Conservation (phyloP, 148 eudicot species). For the Suaeda aralocaspica region DNA sequence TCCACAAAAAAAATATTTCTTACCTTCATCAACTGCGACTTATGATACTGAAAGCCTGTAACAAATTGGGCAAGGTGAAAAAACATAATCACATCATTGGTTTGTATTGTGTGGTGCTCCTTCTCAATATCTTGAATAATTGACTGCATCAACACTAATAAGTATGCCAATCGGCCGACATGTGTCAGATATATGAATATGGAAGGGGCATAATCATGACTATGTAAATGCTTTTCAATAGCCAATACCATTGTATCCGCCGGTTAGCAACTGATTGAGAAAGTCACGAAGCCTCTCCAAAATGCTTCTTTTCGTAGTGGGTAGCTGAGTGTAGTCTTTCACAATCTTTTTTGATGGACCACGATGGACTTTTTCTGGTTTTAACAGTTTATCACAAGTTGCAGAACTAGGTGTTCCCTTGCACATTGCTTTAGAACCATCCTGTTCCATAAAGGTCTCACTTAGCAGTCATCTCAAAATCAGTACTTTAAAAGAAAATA, state of each 20-base stretch:
- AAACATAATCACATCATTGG: slow-evolving; percentile 68
- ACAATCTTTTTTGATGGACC: slow-evolving; percentile 65
- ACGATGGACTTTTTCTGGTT: slow-evolving; percentile 53
- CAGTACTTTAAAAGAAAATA: not conserved
- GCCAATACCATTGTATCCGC: slow-evolving; percentile 82
- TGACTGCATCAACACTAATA: slow-evolving; percentile 83
- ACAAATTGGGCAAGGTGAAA: slow-evolving; percentile 87
- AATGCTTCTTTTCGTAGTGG: slow-evolving; percentile 50
- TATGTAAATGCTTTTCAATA: not conserved
- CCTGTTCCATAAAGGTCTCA: slow-evolving; percentile 40
- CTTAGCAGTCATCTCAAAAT: slow-evolving; percentile 7
- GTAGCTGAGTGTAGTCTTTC: slow-evolving; percentile 55
- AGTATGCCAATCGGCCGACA: slow-evolving; percentile 14
- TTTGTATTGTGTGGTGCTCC: slow-evolving; percentile 72
- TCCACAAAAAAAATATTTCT: slow-evolving; percentile 12
- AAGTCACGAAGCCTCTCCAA: slow-evolving; percentile 58
- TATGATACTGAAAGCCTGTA: slow-evolving; percentile 75
- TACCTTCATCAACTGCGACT: slow-evolving; percentile 54
- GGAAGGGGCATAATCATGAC: not conserved
- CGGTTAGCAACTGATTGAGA: slow-evolving; percentile 68
- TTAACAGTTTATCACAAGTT: slow-evolving; percentile 48
- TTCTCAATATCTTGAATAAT: slow-evolving; percentile 71
- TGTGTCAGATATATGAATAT: not conserved
- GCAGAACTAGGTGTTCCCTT: slow-evolving; percentile 70
- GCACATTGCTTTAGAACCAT: slow-evolving; percentile 73